Base-by-base conservation (phyloP, 2,329 filamentous ascomycete species). In the Acrocalymma vagum region DNA sequence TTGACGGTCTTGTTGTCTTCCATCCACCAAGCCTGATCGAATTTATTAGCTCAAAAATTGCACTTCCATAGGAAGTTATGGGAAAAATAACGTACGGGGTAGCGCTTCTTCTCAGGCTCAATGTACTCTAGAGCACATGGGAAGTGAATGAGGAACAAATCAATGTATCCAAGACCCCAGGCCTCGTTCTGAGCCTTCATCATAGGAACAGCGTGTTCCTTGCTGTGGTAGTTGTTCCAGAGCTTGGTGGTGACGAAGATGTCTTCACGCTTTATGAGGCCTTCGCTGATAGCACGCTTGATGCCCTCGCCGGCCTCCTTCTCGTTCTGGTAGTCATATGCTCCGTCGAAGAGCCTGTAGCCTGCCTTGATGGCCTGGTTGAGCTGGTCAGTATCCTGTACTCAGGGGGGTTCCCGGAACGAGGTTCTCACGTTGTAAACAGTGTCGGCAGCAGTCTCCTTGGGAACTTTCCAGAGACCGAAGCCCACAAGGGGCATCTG, bases 161-260 rank as follows among this genome's bases (percentile, higher is more conserved):
- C 90, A 72, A 95, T 92, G 79, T 95, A 94, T 65, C 90, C 90
- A 48, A 95, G 68, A 42, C 86, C 85, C 87, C 87, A 93, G 77
- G 91, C 45, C 47, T 81, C 79, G 42, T 93, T 83, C 74, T 94
- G 90, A 65, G 83, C 83, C 71, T 82, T 82, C 70, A 76, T 79
- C 67, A 92, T 90, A 43, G 85, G 84, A 72, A 86, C 83, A 49
- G 93, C 88, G 59, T 80, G 79, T 58, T 91, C 84, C 58, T 78
- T 79, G 61, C 90, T 85, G 77, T 94, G 88, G 80, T 90, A 94
- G 58, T 84, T 85, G 76, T 91, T 90, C 90, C 90, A 95, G 43
- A 95, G 85, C 79, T 95, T 95, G 69, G 87, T 90, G 51, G 90
- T 89, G 65, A 95, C 82, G 82, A 95, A 95, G 65, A 95, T 86